Evolutionary conservation across 257 asterid species (phyloP).

Genomic region (Linaria vulgaris): DNA sequence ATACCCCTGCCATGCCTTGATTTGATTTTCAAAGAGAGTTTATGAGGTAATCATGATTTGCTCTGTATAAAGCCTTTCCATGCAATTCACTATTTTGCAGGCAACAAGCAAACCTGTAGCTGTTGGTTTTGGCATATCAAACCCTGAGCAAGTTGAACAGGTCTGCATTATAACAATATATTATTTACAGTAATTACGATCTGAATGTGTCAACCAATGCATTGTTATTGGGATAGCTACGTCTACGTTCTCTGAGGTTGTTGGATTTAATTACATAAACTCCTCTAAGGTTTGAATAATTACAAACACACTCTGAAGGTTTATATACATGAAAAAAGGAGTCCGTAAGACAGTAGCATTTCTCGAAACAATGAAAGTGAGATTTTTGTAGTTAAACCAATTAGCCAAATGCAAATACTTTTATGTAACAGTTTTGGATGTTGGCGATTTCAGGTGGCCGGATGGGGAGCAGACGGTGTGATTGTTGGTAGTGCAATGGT

Average conservation of each 20-base stretch:
- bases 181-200: background rate
- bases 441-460: conserved; percentile 52
- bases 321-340: too few species aligned
- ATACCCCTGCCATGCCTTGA: background rate
- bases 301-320: too few species aligned
- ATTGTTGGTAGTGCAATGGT: conserved; percentile 93
- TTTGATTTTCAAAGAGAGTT: background rate
- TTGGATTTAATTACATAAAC: too few species aligned
- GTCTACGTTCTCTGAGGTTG: too few species aligned
- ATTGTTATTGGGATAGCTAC: too few species aligned
- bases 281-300: too few species aligned
- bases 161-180: conserved; percentile 29
- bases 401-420: background rate
- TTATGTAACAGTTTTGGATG: conserved; percentile 11
- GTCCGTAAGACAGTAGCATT: too few species aligned
- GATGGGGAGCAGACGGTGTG: conserved; percentile 96
- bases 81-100: conserved; percentile 34
- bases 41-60: background rate
- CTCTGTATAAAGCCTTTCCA: background rate
- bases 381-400: background rate
- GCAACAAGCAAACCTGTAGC: conserved; percentile 76
- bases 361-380: too few species aligned
- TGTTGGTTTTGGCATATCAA: conserved; percentile 91
- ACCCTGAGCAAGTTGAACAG: conserved; percentile 85
- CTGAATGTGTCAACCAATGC: background rate